Base-by-base conservation (phyloP, 306 rosid genomes). In the Vigna radiata region DNA sequence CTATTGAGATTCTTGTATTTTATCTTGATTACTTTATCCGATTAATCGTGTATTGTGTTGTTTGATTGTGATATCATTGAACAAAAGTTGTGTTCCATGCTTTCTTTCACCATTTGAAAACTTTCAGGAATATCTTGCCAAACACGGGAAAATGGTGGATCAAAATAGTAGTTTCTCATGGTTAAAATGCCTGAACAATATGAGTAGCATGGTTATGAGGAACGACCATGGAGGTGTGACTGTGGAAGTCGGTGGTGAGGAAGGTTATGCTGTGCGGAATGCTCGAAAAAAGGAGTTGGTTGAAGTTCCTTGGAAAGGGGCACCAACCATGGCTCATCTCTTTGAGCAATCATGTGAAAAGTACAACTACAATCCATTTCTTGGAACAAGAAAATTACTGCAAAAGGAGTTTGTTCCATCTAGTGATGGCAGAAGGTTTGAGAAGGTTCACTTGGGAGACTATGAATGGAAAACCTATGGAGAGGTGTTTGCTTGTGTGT, bases 391-490 rank as follows among this genome's bases (percentile, higher is more conserved):
- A 72, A 89, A 90, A 83, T 54, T 84, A 44, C 85, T 94, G 67
- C 76, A 47, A 36, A 90, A 29, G 82, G 97, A 88, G 68, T 44
- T 87, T 84, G 85, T 92, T 60, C 50, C 91, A 37, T 74, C 89
- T 23, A 81, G 84, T 7, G 91, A 89, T 87, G 66, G 97, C 72
- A 87, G 88, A 77, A 88, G 81, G 91, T 94, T 89, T 88, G 98
- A 94, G 86, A 94, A 90, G 79, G 83, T 94, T 55, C 91, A 89
- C 75, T 72, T 90, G 37, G 98, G 98, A 36, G 89, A 92, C 12
- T 94, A 92, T 79, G 88, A 89, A 67, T 94, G 98, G 98, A 83
- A 89, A 82, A 87, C 93, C 56, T 94, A 85, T 63, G 83, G 82
- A 73, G 87, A 92, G 67, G 93, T 85, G n/a, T 94, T 90, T 85